Percentiles rank a stretch among this genome's conserved stretches.
Conservation (phyloP, 2,329 filamentous ascomycete genomes). For the Onygena corvina region DNA sequence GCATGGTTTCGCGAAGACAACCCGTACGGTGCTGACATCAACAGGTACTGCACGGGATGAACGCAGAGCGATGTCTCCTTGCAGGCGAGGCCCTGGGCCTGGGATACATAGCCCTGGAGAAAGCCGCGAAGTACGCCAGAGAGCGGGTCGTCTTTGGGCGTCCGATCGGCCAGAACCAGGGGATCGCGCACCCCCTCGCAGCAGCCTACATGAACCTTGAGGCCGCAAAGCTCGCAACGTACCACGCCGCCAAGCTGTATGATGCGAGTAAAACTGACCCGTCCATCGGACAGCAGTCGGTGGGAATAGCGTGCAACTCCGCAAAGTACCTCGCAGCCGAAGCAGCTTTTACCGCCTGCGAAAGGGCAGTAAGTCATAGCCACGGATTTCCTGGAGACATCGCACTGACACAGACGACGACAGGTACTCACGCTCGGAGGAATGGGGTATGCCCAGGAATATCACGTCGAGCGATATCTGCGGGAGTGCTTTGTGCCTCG, state of each 20-base stretch:
- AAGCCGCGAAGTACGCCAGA: conserved; percentile 53
- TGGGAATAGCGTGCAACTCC: conserved; percentile 49
- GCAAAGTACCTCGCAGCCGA: conserved; percentile 50
- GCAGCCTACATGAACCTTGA: conserved; percentile 50
- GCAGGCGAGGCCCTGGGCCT: conserved; percentile 70
- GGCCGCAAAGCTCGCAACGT: conserved; percentile 49
- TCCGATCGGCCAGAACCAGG: conserved; percentile 49
- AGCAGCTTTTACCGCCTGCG: conserved; percentile 49
- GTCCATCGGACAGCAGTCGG: conserved; percentile 42
- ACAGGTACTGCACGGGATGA: conserved; percentile 61
- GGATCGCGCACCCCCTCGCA: conserved; percentile 47
- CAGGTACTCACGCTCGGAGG: conserved; percentile 42
- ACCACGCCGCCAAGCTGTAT: conserved; percentile 48
- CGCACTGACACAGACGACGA: background rate
- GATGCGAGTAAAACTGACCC: conserved; percentile 43
- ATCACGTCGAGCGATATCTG: conserved; percentile 50
- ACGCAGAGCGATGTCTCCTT: conserved; percentile 61
- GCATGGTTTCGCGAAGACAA: background rate
- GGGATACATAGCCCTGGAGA: conserved; percentile 57
- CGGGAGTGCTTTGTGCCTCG: conserved; percentile 48
- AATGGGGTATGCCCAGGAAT: conserved; percentile 53
- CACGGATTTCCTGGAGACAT: background rate
- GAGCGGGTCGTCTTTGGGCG: conserved; percentile 51
- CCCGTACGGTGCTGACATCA: background rate
- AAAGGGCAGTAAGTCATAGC: conserved; percentile 47